A percentile compares a stretch with the other conserved stretches of the same genome.
Conservation (phyloP, 169 alveolate genomes). For the Eimeria tenella region DNA sequence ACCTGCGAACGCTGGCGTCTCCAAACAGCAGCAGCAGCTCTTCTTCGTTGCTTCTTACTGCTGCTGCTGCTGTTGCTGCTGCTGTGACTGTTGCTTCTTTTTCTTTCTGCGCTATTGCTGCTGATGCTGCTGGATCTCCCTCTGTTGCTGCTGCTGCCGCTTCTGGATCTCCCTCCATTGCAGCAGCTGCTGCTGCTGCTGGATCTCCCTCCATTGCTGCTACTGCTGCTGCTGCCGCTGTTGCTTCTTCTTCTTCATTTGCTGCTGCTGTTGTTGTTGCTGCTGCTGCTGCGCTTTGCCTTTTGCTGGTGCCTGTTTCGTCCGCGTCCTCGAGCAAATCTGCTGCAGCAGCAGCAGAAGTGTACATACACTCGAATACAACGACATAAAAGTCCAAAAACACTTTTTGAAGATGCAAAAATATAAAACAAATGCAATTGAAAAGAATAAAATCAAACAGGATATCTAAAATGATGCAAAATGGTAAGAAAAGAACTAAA, state of each 20-base stretch:
- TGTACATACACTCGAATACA: too few relatives aligned
- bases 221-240: slow-evolving; percentile 40
- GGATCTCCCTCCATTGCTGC: neutral
- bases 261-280: neutral
- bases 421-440: too few relatives aligned
- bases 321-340: slow-evolving; percentile 26
- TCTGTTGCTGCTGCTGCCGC: neutral
- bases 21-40: neutral
- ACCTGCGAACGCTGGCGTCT: too few relatives aligned
- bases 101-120: neutral
- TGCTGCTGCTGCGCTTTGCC: neutral
- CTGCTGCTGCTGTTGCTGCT: neutral
- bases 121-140: neutral
- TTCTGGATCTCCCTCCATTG: neutral
- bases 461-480: too few relatives aligned
- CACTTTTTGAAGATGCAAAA: too few relatives aligned
- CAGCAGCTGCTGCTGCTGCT: neutral
- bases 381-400: too few relatives aligned
- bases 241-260: neutral
- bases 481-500: too few relatives aligned
- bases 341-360: neutral
- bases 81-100: neutral
- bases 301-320: neutral
- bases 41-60: too few relatives aligned
- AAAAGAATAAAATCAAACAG: too few relatives aligned